Evolutionary conservation across 169 alveolate genomes (phyloP).

Genomic region (Fabrea salina): DNA sequence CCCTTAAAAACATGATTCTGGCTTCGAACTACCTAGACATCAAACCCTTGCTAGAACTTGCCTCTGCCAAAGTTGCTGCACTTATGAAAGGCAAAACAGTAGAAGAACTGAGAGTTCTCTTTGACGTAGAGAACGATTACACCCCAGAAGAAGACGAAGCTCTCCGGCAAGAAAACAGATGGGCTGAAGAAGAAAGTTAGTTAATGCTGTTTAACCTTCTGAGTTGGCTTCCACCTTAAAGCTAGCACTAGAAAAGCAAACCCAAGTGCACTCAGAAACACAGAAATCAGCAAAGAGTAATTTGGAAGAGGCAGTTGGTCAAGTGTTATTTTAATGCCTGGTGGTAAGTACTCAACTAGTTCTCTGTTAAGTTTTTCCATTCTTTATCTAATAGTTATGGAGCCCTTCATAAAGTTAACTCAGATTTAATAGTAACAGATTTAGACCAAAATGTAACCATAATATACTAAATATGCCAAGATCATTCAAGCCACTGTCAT

Average conservation of each 20-base stretch:
- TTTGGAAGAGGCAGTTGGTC: background rate
- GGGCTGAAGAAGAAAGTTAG: too few species aligned
- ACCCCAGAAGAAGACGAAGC: slow-evolving; percentile 37
- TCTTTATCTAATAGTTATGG: too few species aligned
- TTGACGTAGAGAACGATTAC: slow-evolving; percentile 42
- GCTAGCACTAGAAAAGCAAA: background rate
- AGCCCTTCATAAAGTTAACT: too few species aligned
- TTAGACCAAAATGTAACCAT: too few species aligned
- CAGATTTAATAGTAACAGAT: too few species aligned
- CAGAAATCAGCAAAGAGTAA: background rate
- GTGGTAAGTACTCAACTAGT: background rate
- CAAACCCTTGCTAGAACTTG: slow-evolving; percentile 44
- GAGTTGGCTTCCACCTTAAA: slow-evolving; percentile 8
- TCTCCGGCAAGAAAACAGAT: background rate
- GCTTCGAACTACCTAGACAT: slow-evolving; percentile 59
- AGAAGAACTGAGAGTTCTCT: slow-evolving; percentile 42
- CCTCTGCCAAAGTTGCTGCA: slow-evolving; percentile 46
- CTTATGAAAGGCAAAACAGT: slow-evolving; percentile 38
- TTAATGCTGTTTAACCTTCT: too few species aligned
- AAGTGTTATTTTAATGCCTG: slow-evolving; percentile 7
- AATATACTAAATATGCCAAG: slow-evolving; percentile 8
- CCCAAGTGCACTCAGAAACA: background rate
- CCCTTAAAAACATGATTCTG: slow-evolving; percentile 48
- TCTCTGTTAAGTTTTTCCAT: background rate
- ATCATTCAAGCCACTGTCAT: background rate